Evolutionary conservation across 2,329 filamentous ascomycete genomes (phyloP), one percentile per base, ranked within the genome.

Genomic region (Aspergillus sp.): DNA sequence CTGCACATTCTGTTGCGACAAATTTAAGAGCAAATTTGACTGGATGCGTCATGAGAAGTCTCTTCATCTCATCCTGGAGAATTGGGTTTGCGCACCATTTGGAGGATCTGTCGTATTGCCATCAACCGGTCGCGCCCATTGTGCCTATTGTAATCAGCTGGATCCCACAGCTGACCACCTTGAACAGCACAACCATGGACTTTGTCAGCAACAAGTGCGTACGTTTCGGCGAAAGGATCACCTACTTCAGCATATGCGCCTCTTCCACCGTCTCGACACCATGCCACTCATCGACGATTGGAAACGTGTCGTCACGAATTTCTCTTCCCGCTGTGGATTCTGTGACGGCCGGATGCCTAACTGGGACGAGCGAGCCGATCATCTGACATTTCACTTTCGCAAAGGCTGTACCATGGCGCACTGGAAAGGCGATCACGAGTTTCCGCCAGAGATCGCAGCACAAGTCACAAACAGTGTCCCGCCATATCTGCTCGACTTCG

Each of bases 201-300:
- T 57, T 4, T 73, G 69, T 43, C 61, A 64, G 33, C 59, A 64
- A 24, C 67, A 68, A 26, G 56, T 59, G 14, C 58, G 66, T 12
- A 67, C 64, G 0, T 72, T 73, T 44, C 68, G 66, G 37, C 57
- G 70, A 5, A 73, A 73, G 45, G 70, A 73, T 36, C 70, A 73
- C 37, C 55, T 74, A 0, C 52, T 68, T 15, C 70, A 74, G 39
- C 70, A 73, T 48, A 44, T 73, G 10, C 60, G 68, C 3, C 52
- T 72, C 10, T 64, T 71, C 49, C 69, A 74, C 25, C 39, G 57
- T 51, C 25, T 70, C 55, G 43, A 66, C 57, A 35, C 31, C 1
- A 16, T 43, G 7, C 42, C 44, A 7, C 8, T 37, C 2, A 34
- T 42, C 4, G 34, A 40, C 16, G 33, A 30, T 8, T 42, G 37